Evolutionary conservation across 2,329 filamentous ascomycete species (phyloP).

Genomic region (Fusarium anthophilum): DNA sequence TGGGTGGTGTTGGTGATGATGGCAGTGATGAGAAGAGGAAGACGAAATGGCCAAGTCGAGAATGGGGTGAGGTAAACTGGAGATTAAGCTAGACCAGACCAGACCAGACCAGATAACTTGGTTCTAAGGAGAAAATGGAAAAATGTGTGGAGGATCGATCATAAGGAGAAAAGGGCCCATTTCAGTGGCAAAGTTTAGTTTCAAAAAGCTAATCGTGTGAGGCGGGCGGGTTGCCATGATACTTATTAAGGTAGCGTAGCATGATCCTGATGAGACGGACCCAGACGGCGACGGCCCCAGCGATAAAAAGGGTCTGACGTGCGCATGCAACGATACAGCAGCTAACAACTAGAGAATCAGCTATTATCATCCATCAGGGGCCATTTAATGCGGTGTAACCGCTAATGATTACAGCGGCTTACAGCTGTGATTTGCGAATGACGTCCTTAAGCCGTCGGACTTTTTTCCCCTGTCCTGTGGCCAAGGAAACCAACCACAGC

Average conservation of each 20-base stretch:
- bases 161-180: neutral
- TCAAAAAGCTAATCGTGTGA: constrained; percentile 6
- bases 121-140: constrained; percentile 1
- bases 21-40: neutral
- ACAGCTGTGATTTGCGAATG: constrained; percentile 20
- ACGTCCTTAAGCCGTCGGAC: constrained; percentile 12
- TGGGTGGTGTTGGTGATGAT: neutral
- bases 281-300: neutral
- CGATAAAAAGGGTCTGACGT: neutral
- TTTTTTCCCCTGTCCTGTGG: neutral
- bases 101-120: neutral
- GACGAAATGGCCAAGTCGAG: neutral
- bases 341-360: neutral
- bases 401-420: neutral
- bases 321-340: constrained; percentile 1
- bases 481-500: constrained; percentile 11
- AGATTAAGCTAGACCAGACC: neutral
- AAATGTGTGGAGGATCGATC: neutral
- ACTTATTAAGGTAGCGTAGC: neutral
- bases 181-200: constrained; percentile 24
- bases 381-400: neutral
- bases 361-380: constrained; percentile 1
- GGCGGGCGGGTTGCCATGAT: neutral
- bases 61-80: neutral
- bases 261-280: constrained; percentile 3